phyloP scores from a whole-genome alignment of 805 yeast species.

The Teunomyces cretensis region DNA sequence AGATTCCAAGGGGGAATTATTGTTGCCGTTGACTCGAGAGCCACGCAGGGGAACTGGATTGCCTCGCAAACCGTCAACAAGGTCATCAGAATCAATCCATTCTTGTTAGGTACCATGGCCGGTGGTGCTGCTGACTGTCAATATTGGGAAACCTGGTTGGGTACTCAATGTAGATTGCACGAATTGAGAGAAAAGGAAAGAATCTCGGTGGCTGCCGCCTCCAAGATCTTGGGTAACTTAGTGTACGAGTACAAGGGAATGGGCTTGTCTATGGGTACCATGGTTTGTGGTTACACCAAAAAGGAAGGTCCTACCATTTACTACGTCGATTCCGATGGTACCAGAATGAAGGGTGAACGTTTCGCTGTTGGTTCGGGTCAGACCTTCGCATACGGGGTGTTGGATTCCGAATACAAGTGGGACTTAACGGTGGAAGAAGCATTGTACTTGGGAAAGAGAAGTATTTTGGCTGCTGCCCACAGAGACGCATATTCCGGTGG shows the following conservation, averaged over 20 bases:
- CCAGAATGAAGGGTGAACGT: constrained; percentile 89
- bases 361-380: constrained; percentile 99
- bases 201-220: constrained; percentile 94
- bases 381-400: constrained; percentile 97
- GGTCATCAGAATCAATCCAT: constrained; percentile 95
- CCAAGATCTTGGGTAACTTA: constrained; percentile 86
- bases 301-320: constrained; percentile 94
- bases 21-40: constrained; percentile 97
- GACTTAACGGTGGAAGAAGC: constrained; percentile 93
- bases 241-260: constrained; percentile 94
- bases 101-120: constrained; percentile 95
- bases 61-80: constrained; percentile 98
- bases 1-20: constrained; percentile 93
- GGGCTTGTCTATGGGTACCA: constrained; percentile 99
- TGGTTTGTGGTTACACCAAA: constrained; percentile 96
- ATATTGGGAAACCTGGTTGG: constrained; percentile 99
- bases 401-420: constrained; percentile 91
- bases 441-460: constrained; percentile 87
- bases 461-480: constrained; percentile 95
- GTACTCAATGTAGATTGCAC: constrained; percentile 92
- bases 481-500: constrained; percentile 99
- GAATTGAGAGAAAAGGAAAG: constrained; percentile 94
- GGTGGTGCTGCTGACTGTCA: constrained; percentile 99
- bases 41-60: constrained; percentile 97
- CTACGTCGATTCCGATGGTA: constrained; percentile 96